A percentile compares a stretch with the other conserved stretches of the same genome.
Conservation (phyloP, 2,329 filamentous ascomycete species). For the Cladosporium sp. region DNA sequence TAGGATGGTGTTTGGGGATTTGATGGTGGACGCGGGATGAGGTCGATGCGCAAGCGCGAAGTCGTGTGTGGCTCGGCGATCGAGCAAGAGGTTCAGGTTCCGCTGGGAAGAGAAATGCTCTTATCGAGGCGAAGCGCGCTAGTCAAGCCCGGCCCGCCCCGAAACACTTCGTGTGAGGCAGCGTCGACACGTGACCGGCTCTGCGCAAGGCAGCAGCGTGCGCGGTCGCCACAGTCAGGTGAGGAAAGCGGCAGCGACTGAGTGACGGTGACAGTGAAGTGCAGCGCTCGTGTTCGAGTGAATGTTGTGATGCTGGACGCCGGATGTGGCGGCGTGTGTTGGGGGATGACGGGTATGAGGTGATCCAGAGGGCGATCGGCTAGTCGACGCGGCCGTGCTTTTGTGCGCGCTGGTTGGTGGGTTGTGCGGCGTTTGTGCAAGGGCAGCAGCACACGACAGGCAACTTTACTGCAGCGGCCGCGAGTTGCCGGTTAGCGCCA, state of each 20-base stretch:
- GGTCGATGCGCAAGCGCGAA: slow-evolving; percentile 12
- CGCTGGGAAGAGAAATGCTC: slow-evolving; percentile 8
- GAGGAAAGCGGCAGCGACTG: not conserved
- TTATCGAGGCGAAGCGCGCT: slow-evolving; percentile 11
- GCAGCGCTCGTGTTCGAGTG: not conserved
- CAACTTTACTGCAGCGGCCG: not conserved
- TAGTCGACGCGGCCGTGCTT: slow-evolving; percentile 5
- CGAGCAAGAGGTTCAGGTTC: slow-evolving; percentile 13
- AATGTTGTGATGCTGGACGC: too few relatives aligned
- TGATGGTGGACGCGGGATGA: slow-evolving; percentile 8
- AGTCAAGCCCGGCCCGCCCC: not conserved
- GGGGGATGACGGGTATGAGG: not conserved
- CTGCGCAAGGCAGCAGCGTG: slow-evolving; percentile 3
- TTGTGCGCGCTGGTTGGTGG: slow-evolving; percentile 8
- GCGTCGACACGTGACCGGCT: not conserved
- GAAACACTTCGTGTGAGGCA: not conserved
- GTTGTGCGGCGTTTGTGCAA: slow-evolving; percentile 11
- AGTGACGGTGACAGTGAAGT: not conserved
- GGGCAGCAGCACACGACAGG: slow-evolving; percentile 2
- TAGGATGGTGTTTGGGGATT: slow-evolving; percentile 8
- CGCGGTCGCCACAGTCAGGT: not conserved
- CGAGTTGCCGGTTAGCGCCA: not conserved
- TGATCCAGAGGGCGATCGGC: slow-evolving; percentile 9
- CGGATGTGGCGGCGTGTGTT: too few relatives aligned
- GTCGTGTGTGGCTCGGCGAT: slow-evolving; percentile 17